Conservation (phyloP, 2,329 filamentous ascomycete species). For the Cercospora zeina region DNA sequence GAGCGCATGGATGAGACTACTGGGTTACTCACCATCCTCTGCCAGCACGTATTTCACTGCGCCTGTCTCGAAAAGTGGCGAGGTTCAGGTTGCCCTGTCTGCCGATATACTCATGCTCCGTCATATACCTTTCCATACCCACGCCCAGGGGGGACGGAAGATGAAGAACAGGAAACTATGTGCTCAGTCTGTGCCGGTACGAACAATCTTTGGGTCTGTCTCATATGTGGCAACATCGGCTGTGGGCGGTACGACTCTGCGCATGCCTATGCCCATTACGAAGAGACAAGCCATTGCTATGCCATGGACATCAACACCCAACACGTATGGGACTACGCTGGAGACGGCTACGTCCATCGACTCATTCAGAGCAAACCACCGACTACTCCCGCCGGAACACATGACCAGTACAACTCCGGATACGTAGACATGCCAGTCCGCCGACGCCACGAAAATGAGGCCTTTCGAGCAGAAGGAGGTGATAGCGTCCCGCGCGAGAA, state of each 20-base stretch:
- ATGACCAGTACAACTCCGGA: slow-evolving; percentile 61
- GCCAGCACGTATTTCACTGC: slow-evolving; percentile 97
- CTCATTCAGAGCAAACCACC: slow-evolving; percentile 89
- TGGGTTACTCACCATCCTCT: slow-evolving; percentile 90
- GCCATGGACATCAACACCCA: slow-evolving; percentile 91
- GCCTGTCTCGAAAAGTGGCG: slow-evolving; percentile 96
- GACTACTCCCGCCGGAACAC: slow-evolving; percentile 17
- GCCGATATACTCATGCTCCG: slow-evolving; percentile 75
- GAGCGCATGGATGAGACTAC: slow-evolving; percentile 98
- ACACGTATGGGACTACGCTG: slow-evolving; percentile 96
- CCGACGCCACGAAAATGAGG: slow-evolving; percentile 41
- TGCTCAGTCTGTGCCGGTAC: slow-evolving; percentile 79
- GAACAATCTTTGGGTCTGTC: slow-evolving; percentile 88
- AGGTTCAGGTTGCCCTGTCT: slow-evolving; percentile 89
- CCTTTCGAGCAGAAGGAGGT: slow-evolving; percentile 47
- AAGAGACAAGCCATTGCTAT: slow-evolving; percentile 84
- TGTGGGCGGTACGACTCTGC: slow-evolving; percentile 95
- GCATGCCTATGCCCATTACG: slow-evolving; percentile 91
- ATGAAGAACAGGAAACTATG: slow-evolving; percentile 62
- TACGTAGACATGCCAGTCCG: slow-evolving; percentile 77
- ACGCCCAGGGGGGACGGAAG: slow-evolving; percentile 29
- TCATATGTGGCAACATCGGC: slow-evolving; percentile 88
- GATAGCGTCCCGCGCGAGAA: slow-evolving; percentile 73
- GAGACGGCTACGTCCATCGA: slow-evolving; percentile 92
- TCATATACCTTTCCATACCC: slow-evolving; percentile 44